Evolutionary conservation across 345 rosid genomes (phyloP).

Genomic region (Gossypium mustelinum): DNA sequence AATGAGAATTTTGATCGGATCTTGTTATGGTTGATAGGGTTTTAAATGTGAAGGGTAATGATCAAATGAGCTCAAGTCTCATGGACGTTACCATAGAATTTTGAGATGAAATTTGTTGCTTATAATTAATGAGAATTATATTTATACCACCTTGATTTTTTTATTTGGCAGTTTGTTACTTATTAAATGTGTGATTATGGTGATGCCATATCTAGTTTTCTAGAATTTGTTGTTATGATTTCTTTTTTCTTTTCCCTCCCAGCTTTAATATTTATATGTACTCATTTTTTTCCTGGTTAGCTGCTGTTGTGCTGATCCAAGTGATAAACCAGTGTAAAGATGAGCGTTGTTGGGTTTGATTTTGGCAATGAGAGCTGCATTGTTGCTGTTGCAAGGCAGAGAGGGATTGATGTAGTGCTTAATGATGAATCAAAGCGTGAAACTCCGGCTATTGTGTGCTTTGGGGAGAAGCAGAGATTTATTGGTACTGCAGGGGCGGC

Average conservation of each 20-base stretch:
- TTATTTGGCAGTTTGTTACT: not conserved
- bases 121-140: not conserved
- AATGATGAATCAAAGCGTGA: conserved; percentile 98
- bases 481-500: conserved; percentile 99
- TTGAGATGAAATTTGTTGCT: not conserved
- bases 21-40: not conserved
- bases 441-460: conserved; percentile 91
- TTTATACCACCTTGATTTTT: not conserved
- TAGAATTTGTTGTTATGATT: not conserved
- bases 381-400: conserved; percentile 97
- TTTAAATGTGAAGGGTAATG: not conserved
- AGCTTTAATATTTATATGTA: not conserved
- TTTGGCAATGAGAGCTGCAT: conserved; percentile 90
- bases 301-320: not conserved
- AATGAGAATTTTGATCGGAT: not conserved
- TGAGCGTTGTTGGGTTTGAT: conserved; percentile 99
- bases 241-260: not conserved
- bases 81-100: not conserved
- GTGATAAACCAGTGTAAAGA: conserved; percentile 20
- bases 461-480: conserved; percentile 93
- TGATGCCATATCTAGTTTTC: not conserved
- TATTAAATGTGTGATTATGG: not conserved
- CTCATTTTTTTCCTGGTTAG: not conserved
- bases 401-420: conserved; percentile 97
- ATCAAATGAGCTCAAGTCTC: not conserved